Conservation (phyloP, 768 basidiomycete genomes). For the Lenzites betulinus region DNA sequence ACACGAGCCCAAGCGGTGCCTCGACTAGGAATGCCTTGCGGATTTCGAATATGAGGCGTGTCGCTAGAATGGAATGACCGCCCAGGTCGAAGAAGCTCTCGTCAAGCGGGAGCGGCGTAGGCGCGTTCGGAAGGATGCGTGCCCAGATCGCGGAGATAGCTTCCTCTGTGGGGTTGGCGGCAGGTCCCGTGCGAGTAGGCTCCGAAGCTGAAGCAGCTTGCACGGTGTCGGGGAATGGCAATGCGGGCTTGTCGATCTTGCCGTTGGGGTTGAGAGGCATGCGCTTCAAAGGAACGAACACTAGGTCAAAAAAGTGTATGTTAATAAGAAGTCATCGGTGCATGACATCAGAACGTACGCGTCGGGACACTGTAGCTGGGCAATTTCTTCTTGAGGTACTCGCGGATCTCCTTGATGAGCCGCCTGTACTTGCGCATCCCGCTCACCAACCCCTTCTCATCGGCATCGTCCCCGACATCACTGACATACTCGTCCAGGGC, state of each 20-base stretch:
- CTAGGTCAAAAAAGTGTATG: constrained; percentile 39
- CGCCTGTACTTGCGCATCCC: constrained; percentile 85
- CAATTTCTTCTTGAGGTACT: constrained; percentile 94
- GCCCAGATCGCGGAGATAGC: constrained; percentile 87
- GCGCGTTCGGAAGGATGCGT: constrained; percentile 74
- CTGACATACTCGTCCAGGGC: constrained; percentile 69
- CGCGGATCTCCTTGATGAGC: constrained; percentile 91
- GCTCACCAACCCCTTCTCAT: constrained; percentile 60
- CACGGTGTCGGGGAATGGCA: constrained; percentile 98
- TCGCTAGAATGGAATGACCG: constrained; percentile 97
- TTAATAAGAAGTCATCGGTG: background rate
- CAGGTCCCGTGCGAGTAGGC: constrained; percentile 36
- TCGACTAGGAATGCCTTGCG: constrained; percentile 90
- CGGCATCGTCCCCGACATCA: constrained; percentile 55
- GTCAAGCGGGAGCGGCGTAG: constrained; percentile 77
- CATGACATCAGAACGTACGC: constrained; percentile 46
- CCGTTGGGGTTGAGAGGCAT: constrained; percentile 99
- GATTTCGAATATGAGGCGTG: constrained; percentile 94
- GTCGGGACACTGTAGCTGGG: constrained; percentile 94
- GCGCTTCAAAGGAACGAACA: constrained; percentile 90
- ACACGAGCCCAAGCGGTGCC: constrained; percentile 89
- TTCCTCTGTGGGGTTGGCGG: constrained; percentile 67
- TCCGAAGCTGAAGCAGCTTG: constrained; percentile 54
- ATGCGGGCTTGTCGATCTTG: constrained; percentile 97
- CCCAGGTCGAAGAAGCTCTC: constrained; percentile 99